Evolutionary conservation across 108 stramenopile species (phyloP), one percentile per base, ranked within the genome.

Genomic region (Stephanodiscus triporus): DNA sequence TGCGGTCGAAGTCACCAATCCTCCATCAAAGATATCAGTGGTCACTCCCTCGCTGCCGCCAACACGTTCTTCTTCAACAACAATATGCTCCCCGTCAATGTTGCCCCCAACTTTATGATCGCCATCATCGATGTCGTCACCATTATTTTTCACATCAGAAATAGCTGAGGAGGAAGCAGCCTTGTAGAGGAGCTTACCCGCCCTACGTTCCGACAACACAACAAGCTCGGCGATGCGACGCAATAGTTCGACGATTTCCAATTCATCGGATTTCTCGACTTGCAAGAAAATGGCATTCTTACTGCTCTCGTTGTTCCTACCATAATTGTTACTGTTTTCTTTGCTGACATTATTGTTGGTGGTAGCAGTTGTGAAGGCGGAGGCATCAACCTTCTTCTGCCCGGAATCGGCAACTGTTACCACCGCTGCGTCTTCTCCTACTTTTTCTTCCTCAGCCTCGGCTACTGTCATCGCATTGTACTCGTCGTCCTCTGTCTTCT

Each of bases 161-260:
- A 42, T 57, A 13, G 67, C 60, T 16, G 29, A 62, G 16, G 79
- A 70, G 22, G 73, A 67, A 38, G 68, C 79, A 16, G 43, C 43
- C 75, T 70, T 4, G 3, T 45, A 45, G n/a, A 76, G 29, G 17
- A 80, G 30, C 20, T 58, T 70, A 3, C 70, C 70, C 38, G 80
- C 75, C 70, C 49, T 56, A 16, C 76, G 69, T 72, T 94, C 93
- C 1, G 86, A 84, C 65, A 87, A 81, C 9, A 91, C 79, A 10
- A 90, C 93, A 67, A 91, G 69, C 71, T 94, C 93, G 1, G 93
- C 89, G 30, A 89, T 80, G 26, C 93, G 53, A 48, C 93, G 81
- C 23, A 94, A 47, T 22, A 85, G 69, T 83, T 94, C 93, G 4
- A 94, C 76, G 47, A 85, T 61, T 53, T 86, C 80, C n/a, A 66